phyloP scores from a whole-genome alignment of 2,329 filamentous ascomycete species.

The Cladorrhinum sp. region DNA sequence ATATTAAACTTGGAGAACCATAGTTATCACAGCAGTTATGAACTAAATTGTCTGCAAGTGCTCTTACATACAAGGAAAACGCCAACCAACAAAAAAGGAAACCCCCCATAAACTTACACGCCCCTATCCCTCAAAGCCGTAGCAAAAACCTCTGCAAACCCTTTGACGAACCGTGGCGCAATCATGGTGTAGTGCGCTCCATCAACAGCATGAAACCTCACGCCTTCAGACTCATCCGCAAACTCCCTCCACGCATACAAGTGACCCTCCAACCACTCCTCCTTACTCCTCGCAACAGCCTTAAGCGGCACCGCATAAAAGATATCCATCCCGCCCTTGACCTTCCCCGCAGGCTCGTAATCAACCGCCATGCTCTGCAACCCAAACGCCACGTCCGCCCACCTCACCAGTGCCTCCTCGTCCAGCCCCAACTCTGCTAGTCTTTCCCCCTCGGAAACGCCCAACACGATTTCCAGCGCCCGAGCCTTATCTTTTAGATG shows the following conservation, averaged over 20 bases:
- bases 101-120: too few relatives aligned
- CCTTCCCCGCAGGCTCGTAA: conserved; percentile 42
- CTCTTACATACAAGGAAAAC: too few relatives aligned
- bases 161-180: too few relatives aligned
- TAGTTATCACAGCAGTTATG: too few relatives aligned
- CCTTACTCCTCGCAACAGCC: conserved; percentile 27
- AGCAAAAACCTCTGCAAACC: too few relatives aligned
- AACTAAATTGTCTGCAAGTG: too few relatives aligned
- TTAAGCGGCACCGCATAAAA: conserved; percentile 39
- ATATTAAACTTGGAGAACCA: too few relatives aligned
- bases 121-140: too few relatives aligned
- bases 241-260: conserved; percentile 38
- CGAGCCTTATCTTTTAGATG: too few relatives aligned
- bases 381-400: conserved; percentile 36
- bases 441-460: conserved; percentile 12
- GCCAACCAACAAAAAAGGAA: too few relatives aligned
- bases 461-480: too few relatives aligned
- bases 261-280: conserved; percentile 33
- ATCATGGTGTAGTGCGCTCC: conserved; percentile 42
- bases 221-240: conserved; percentile 18
- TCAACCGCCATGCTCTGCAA: conserved; percentile 39
- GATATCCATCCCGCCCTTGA: conserved; percentile 40
- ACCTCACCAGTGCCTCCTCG: conserved; percentile 30
- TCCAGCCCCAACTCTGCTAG: conserved; percentile 34
- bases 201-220: conserved; percentile 34